Conservation (phyloP, 768 basidiomycete species). For the Russula earlei region DNA sequence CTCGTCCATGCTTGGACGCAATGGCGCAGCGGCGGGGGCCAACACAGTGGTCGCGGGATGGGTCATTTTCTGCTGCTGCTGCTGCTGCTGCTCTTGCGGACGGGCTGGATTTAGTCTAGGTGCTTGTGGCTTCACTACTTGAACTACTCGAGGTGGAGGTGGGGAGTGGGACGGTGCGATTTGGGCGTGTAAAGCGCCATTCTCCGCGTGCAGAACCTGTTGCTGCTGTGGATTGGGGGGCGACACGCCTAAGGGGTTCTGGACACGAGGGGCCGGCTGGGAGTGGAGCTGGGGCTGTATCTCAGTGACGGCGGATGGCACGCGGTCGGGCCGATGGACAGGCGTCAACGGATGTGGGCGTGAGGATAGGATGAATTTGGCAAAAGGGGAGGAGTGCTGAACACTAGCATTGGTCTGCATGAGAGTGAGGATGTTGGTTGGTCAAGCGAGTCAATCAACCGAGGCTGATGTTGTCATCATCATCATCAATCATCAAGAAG, state of each 20-base stretch:
- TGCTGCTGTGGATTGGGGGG: neutral
- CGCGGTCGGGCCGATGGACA: neutral
- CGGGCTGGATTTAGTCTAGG: neutral
- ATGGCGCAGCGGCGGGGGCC: neutral
- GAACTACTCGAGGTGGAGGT: neutral
- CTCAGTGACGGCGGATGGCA: neutral
- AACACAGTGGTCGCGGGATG: neutral
- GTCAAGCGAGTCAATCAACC: too few relatives aligned
- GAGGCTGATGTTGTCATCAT: neutral
- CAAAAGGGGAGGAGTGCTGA: too few relatives aligned
- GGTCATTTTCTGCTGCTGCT: neutral
- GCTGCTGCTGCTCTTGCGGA: neutral
- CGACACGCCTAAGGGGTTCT: neutral
- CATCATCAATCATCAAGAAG: neutral
- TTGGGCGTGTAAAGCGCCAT: constrained; percentile 6
- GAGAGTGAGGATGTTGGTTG: too few relatives aligned
- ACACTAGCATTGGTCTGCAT: too few relatives aligned
- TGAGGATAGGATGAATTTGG: neutral
- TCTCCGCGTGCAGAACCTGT: neutral
- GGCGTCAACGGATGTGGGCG: neutral
- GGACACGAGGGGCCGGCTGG: neutral
- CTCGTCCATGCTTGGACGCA: neutral
- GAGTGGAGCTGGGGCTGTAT: neutral
- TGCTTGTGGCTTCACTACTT: neutral
- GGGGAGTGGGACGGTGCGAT: neutral